A percentile compares a stretch with the other conserved stretches of the same genome.
phyloP scores from a whole-genome alignment of 208 protist genomes.

The Trichomonas gallinae region DNA sequence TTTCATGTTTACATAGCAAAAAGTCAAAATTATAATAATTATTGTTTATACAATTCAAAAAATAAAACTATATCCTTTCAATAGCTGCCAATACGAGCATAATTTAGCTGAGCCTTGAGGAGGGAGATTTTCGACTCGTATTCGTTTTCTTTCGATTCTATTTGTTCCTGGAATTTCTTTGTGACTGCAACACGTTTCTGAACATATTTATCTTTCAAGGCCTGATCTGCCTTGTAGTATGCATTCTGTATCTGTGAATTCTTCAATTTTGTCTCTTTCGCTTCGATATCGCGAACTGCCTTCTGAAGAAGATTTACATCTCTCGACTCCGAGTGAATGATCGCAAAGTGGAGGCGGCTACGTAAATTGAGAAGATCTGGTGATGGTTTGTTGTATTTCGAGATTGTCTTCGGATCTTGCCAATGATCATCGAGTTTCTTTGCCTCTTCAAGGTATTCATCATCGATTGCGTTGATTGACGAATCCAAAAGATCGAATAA shows the following conservation, averaged over 20 bases:
- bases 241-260: neutral
- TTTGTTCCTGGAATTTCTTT: neutral
- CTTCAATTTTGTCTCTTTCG: neutral
- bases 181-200: neutral
- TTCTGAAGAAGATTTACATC: neutral
- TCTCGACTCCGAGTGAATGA: neutral
- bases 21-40: neutral
- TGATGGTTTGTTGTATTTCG: neutral
- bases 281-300: neutral
- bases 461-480: neutral
- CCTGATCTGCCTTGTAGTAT: neutral
- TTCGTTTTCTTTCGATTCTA: neutral
- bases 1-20: no score
- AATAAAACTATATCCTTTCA: neutral
- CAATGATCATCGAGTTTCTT: neutral
- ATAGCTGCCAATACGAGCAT: neutral
- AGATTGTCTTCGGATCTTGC: neutral
- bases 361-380: neutral
- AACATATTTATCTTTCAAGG: neutral
- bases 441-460: neutral
- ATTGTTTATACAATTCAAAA: neutral
- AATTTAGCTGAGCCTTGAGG: neutral
- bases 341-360: neutral
- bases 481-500: neutral
- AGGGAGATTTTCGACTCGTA: neutral